These are phyloP conservation scores for Exsudoporus frostii DNA, from an alignment of 768 basidiomycete genomes.

Conservation along the genomic window DNA sequence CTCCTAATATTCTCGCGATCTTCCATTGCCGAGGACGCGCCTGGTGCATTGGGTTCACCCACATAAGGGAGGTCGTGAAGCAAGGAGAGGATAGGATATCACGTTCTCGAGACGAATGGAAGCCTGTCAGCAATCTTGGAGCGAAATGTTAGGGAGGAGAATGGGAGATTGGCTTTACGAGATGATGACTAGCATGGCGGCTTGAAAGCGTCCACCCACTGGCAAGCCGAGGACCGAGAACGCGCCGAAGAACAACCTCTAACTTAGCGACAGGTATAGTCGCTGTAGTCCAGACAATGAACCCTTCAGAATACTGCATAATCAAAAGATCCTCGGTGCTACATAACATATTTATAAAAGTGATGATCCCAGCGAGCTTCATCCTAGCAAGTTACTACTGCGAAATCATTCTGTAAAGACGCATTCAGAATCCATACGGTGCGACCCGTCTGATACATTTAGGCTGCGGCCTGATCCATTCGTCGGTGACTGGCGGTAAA, in stretches of 20 bases:
- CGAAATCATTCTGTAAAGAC: not conserved
- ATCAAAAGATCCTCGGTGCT: not conserved
- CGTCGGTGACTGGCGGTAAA: not conserved
- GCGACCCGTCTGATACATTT: slow-evolving; percentile 7
- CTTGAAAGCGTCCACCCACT: not conserved
- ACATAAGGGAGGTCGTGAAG: slow-evolving; percentile 48
- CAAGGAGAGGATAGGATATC: slow-evolving; percentile 63
- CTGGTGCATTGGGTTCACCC: slow-evolving; percentile 56
- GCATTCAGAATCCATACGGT: slow-evolving; percentile 1
- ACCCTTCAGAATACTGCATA: not conserved
- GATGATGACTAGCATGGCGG: slow-evolving; percentile 44
- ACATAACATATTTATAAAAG: not conserved
- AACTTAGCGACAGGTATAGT: not conserved
- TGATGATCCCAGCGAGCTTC: too few species aligned
- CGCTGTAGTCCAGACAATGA: not conserved
- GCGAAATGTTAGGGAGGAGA: slow-evolving; percentile 56
- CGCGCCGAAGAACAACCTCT: too few species aligned
- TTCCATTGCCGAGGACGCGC: slow-evolving; percentile 41
- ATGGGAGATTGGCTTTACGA: slow-evolving; percentile 64
- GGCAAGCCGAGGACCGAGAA: not conserved
- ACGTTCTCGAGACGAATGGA: slow-evolving; percentile 71
- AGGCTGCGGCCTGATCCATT: slow-evolving; percentile 14
- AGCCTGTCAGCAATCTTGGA: slow-evolving; percentile 84
- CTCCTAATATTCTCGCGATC: slow-evolving; percentile 56
- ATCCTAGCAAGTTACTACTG: not conserved